These are phyloP conservation scores for Monilinia polystroma DNA, from an alignment of 2,329 filamentous ascomycete species.

Conservation along the genomic window DNA sequence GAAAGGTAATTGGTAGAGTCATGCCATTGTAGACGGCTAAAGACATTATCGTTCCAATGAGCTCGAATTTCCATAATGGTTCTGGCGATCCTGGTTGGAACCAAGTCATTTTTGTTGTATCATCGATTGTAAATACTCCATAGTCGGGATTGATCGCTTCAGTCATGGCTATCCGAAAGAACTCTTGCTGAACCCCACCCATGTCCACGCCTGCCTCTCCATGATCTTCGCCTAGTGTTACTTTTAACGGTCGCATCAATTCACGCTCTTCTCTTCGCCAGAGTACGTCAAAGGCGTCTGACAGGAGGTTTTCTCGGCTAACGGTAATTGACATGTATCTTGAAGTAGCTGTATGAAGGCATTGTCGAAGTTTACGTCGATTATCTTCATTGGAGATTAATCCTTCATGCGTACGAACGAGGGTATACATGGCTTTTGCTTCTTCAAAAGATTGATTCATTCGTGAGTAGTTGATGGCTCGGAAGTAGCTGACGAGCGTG, in stretches of 20 bases:
- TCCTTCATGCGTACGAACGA: conserved; percentile 54
- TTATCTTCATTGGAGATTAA: conserved; percentile 58
- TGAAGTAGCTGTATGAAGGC: conserved; percentile 64
- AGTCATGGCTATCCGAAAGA: conserved; percentile 80
- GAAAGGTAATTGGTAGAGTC: conserved; percentile 87
- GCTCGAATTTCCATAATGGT: conserved; percentile 84
- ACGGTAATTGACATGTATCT: conserved; percentile 72
- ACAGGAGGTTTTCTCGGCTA: conserved; percentile 63
- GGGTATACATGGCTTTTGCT: conserved; percentile 56
- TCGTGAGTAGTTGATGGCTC: conserved; percentile 79
- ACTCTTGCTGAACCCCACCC: conserved; percentile 94
- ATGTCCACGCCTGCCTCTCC: conserved; percentile 91
- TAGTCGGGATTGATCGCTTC: conserved; percentile 77
- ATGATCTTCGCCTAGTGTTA: conserved; percentile 76
- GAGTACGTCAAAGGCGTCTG: conserved; percentile 80
- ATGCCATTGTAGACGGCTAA: conserved; percentile 91
- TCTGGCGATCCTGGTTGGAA: conserved; percentile 81
- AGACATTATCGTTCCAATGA: conserved; percentile 83
- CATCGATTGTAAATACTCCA: conserved; percentile 77
- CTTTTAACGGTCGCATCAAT: conserved; percentile 80
- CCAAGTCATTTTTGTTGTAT: conserved; percentile 77
- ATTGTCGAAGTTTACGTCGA: conserved; percentile 59
- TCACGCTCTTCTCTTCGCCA: conserved; percentile 84
- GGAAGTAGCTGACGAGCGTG: conserved; percentile 77
- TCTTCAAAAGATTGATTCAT: conserved; percentile 82